Base-by-base conservation (phyloP, 2,329 filamentous ascomycete species). In the Colletotrichum sp. region DNA sequence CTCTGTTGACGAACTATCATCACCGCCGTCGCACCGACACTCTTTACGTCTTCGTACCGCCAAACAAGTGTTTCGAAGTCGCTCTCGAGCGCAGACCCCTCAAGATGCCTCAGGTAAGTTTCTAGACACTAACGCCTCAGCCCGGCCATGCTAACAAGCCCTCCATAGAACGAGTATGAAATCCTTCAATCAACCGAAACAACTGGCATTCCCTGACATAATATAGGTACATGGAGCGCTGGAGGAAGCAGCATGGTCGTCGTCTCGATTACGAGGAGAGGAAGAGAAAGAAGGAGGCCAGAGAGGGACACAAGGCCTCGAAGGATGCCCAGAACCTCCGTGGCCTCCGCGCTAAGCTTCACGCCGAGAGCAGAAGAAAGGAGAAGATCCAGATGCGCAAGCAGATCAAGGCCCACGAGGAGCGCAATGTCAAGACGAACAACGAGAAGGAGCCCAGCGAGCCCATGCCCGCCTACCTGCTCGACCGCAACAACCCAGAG, bases 371-470 rank as follows among this genome's bases (percentile, higher is more conserved):
- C 90, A 92, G 97, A 30, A 95, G 96, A 88, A 94, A 96, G 85
- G 96, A 99, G 90, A 99, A 99, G 94, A 98, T 98, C 84, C 95
- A 98, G 91, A 96, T 98, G 94, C 94, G 94, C 87, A 98, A 98
- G 91, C 89, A 93, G 82, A 98, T 99, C 91, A 95, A 95, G 87
- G 94, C 95, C 60, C 95, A 98, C 89, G 97, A 99, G 87, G 95
- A 98, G 89, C 94, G 95, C 87, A 98, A 98, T 83, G 93, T 99
- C 89, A 98, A 99, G 88, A 95, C 94, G 10, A 93, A 94, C 71
- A 93, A 94, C 79, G 92, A 94, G 81, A 94, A 97, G 86, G 95
- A 96, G 77, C 93, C 93, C 30, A 92, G 90, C 80, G 95, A 95
- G 66, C 95, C 97, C 73, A 90, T 99, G 81, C 97, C 97, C 68